Conservation (phyloP, 225 moss, liverwort and hornwort species). For the Thuidium tamariscinum region DNA sequence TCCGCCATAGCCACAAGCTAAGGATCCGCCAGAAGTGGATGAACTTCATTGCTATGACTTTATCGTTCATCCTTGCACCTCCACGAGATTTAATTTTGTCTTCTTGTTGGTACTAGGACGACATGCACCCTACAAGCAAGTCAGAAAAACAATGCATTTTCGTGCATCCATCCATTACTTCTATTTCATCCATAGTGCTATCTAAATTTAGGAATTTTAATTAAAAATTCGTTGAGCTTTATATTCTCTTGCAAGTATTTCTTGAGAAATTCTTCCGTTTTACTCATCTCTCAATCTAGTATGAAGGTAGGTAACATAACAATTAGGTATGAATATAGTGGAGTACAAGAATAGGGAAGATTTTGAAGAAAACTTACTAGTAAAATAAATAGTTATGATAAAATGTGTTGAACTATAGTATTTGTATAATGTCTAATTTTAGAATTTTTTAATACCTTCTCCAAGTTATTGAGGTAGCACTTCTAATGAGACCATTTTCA, state of each 20-base stretch:
- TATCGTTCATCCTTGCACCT: neutral
- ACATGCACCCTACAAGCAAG: neutral
- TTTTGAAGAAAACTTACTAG: neutral
- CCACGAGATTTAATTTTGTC: too few relatives aligned
- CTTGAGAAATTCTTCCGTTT: neutral
- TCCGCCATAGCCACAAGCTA: constrained; percentile 3
- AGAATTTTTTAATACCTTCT: too few relatives aligned
- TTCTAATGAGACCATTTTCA: too few relatives aligned
- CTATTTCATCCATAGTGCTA: neutral
- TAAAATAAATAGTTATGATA: neutral
- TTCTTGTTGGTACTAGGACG: too few relatives aligned
- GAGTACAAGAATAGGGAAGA: accelerated
- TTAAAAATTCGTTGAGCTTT: neutral
- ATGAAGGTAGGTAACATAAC: neutral
- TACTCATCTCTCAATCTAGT: neutral
- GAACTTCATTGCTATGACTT: neutral
- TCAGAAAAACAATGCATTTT: neutral
- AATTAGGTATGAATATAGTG: neutral
- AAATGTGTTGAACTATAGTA: neutral
- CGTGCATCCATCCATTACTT: neutral
- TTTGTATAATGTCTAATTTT: too few relatives aligned
- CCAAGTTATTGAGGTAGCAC: too few relatives aligned
- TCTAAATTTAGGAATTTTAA: neutral
- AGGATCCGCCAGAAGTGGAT: neutral
- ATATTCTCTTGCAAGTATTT: neutral